Evolutionary conservation across 2,329 filamentous ascomycete species (phyloP), one percentile per base, ranked within the genome.

Genomic region (Epichloe brachyelytri): DNA sequence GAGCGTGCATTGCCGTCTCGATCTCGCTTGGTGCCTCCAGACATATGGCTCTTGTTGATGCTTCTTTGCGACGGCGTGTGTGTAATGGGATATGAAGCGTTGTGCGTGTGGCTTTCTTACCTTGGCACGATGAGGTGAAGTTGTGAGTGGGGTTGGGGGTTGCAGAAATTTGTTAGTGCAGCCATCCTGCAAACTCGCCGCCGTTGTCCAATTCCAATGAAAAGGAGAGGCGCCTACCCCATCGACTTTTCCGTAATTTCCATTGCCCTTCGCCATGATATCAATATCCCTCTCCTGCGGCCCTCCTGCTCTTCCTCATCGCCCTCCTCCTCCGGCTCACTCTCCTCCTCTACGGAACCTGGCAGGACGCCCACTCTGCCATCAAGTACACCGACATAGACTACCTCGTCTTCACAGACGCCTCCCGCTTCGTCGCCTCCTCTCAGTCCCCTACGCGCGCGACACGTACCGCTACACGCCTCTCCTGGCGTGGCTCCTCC

Each of bases 381-480:
- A 72, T 98, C 63, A 97, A 97, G 71, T 98, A 97, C 73, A 98
- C 93, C 48, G 93, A 98, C 69, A 96, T 98, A 61, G 93, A 98
- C 75, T 98, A 98, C 70, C 82, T 89, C 57, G 93, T 98, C 66
- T 98, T 98, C 74, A 97, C 93, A 46, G 91, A 97, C 66, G 93
- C 93, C 26, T 81, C 93, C 2, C 85, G 86, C 57, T 91, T 86
- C 67, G 68, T 88, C 43, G 71, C 82, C 3, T 72, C 68, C n/a
- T 79, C 79, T 3, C 69, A 71, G 45, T 87, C 86, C 0, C 93
- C 2, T 98, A 98, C 66, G 77, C 79, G 40, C 82, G 93, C 50
- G 91, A 93, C 62, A 98, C 93, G 0, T 98, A 98, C 72, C 86
- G 93, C 54, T 98, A 98, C 72, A 97, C 93, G 30, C 93, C 93